Conservation (phyloP, 2,329 filamentous ascomycete genomes). For the Ophiocordyceps australis region DNA sequence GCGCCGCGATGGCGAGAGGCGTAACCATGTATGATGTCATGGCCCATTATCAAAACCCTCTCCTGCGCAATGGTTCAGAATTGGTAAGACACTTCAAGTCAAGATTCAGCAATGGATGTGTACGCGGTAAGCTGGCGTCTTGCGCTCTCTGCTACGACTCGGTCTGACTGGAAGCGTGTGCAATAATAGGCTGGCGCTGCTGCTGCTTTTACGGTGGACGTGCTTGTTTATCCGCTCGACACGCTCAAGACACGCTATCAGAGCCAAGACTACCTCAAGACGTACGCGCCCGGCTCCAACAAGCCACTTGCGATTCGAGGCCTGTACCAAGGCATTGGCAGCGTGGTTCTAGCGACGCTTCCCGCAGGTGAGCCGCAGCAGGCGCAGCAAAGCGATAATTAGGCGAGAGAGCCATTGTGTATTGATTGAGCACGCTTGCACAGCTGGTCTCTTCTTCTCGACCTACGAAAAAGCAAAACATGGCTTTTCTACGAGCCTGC, state of each 20-base stretch:
- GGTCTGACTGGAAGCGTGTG: no score
- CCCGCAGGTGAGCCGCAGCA: slow-evolving; percentile 45
- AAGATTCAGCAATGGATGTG: no score
- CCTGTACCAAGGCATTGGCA: slow-evolving; percentile 75
- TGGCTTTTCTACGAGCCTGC: slow-evolving; percentile 31
- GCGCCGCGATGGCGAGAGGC: no score
- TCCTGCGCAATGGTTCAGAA: no score
- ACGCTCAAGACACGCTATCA: slow-evolving; percentile 80
- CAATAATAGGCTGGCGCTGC: slow-evolving; percentile 65
- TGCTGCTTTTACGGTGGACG: slow-evolving; percentile 72
- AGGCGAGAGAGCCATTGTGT: no score
- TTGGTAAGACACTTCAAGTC: no score
- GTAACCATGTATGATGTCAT: no score
- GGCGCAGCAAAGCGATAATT: not conserved
- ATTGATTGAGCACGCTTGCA: no score
- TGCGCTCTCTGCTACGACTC: no score
- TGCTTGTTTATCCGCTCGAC: slow-evolving; percentile 75
- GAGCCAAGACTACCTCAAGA: slow-evolving; percentile 52
- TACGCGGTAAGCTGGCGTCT: no score
- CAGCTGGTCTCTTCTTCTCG: slow-evolving; percentile 49
- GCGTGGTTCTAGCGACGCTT: slow-evolving; percentile 70
- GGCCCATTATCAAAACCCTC: no score
- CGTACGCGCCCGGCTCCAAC: slow-evolving; percentile 39
- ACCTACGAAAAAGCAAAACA: slow-evolving; percentile 68
- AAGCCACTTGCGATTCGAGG: slow-evolving; percentile 44